phyloP scores from a whole-genome alignment of 768 basidiomycete species.

The Leucosporidium creatinivorum region DNA sequence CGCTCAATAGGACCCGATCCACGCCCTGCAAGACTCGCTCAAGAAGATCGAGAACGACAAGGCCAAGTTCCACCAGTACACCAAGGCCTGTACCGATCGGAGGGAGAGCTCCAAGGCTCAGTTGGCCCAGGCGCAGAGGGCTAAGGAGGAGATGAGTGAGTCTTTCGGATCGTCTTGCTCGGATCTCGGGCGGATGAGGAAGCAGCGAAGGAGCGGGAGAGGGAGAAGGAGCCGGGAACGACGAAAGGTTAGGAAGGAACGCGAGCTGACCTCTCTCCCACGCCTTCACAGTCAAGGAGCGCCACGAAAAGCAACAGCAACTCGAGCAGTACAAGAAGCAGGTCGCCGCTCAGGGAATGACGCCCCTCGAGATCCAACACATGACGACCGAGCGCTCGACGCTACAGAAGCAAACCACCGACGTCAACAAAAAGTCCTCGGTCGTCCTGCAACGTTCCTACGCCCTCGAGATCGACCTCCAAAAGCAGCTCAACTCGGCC shows the following conservation, averaged over 20 bases:
- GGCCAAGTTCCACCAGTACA: constrained; percentile 40
- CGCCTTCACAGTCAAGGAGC: constrained; percentile 49
- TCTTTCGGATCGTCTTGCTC: not conserved
- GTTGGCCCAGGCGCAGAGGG: constrained; percentile 52
- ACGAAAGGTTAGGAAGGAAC: too few relatives aligned
- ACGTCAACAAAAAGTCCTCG: constrained; percentile 61
- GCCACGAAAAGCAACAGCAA: constrained; percentile 60
- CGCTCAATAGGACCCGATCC: constrained; percentile 46
- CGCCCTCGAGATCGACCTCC: constrained; percentile 71
- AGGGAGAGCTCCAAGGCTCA: constrained; percentile 64
- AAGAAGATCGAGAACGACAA: constrained; percentile 60
- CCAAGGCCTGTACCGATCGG: constrained; percentile 44
- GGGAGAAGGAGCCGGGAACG: too few relatives aligned
- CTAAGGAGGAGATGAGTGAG: constrained; percentile 44
- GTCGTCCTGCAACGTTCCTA: constrained; percentile 65
- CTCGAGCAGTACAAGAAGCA: constrained; percentile 56
- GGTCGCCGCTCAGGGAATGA: constrained; percentile 79
- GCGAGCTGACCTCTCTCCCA: not conserved
- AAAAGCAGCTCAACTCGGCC: constrained; percentile 63
- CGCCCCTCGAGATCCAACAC: constrained; percentile 78
- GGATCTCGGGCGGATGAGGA: not conserved
- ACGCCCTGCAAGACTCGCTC: constrained; percentile 52
- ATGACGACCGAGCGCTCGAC: constrained; percentile 87
- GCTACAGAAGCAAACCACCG: constrained; percentile 5
- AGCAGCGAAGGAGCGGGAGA: too few relatives aligned